Conservation (phyloP, 2,329 filamentous ascomycete species). For the Aspergillus cejpii region DNA sequence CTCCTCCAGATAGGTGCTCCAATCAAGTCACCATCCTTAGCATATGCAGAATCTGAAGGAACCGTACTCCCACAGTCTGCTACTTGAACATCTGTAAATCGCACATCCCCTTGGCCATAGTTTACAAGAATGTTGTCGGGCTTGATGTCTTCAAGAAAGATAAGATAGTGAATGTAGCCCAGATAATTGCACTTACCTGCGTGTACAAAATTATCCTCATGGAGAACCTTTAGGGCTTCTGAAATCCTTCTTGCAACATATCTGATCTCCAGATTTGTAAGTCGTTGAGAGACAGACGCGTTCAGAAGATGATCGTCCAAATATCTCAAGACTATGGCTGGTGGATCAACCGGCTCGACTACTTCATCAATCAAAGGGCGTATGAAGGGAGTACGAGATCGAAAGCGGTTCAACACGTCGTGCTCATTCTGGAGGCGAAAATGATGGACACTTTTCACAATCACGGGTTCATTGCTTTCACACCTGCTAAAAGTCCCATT, state of each 20-base stretch:
- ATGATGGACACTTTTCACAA: conserved; percentile 15
- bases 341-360: conserved; percentile 3
- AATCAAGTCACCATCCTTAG: conserved; percentile 14
- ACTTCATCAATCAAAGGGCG: conserved; percentile 16
- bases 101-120: conserved; percentile 8
- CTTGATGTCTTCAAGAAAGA: conserved; percentile 21
- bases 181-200: conserved; percentile 11
- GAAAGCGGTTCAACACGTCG: conserved; percentile 12
- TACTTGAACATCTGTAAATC: conserved; percentile 20
- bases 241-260: conserved; percentile 13
- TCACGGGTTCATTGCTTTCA: conserved; percentile 13
- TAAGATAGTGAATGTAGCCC: not conserved
- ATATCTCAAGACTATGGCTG: conserved; percentile 19
- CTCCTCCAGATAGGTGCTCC: conserved; percentile 19
- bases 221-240: conserved; percentile 12
- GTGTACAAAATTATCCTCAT: conserved; percentile 16
- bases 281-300: conserved; percentile 13
- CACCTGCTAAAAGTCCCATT: not conserved
- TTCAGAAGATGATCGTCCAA: conserved; percentile 21
- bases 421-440: conserved; percentile 14
- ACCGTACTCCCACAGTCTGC: conserved; percentile 19
- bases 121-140: conserved; percentile 20
- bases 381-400: conserved; percentile 5
- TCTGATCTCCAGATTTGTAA: conserved; percentile 18
- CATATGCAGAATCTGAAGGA: conserved; percentile 11